Percentiles rank a stretch among this genome's conserved stretches.
Conservation (phyloP, 805 yeast species). For the Millerozyma miso region DNA sequence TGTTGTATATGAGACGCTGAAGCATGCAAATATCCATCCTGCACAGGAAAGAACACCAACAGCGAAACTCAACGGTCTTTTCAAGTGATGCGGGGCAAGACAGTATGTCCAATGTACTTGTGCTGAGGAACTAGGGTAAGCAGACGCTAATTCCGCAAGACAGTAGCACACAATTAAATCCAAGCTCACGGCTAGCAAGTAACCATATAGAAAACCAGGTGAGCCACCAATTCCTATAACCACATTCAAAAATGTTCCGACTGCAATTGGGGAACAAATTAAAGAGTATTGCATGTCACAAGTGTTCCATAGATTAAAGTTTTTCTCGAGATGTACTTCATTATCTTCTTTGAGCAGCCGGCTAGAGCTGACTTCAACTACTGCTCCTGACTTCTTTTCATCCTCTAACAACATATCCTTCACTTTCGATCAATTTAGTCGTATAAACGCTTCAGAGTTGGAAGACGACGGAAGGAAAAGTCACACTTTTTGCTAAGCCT, state of each 20-base stretch:
- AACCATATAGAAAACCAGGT: slow-evolving; percentile 18
- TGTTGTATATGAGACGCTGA: slow-evolving; percentile 13
- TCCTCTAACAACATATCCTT: too few species aligned
- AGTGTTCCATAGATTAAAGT: slow-evolving; percentile 14
- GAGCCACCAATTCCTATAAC: slow-evolving; percentile 21
- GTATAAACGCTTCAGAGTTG: too few species aligned
- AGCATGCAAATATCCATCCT: slow-evolving; percentile 20
- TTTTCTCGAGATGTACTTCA: slow-evolving; percentile 6
- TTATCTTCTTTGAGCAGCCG: neutral
- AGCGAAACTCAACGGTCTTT: slow-evolving; percentile 22
- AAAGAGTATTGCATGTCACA: slow-evolving; percentile 14
- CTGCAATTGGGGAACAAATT: slow-evolving; percentile 17
- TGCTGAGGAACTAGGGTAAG: slow-evolving; percentile 31
- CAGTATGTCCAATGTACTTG: slow-evolving; percentile 31
- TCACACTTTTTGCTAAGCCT: too few species aligned
- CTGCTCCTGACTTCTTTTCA: neutral
- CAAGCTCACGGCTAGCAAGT: slow-evolving; percentile 13
- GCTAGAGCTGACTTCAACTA: neutral
- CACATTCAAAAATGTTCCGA: slow-evolving; percentile 18
- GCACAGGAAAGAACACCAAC: slow-evolving; percentile 26
- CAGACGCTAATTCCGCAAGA: slow-evolving; percentile 28
- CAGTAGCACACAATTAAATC: slow-evolving; percentile 16
- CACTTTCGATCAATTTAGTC: too few species aligned
- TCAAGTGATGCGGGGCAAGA: slow-evolving; percentile 18
- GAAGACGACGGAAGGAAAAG: too few species aligned